Conservation (phyloP, 1,284 basidiomycete species). For the Puccinia brachypodii region DNA sequence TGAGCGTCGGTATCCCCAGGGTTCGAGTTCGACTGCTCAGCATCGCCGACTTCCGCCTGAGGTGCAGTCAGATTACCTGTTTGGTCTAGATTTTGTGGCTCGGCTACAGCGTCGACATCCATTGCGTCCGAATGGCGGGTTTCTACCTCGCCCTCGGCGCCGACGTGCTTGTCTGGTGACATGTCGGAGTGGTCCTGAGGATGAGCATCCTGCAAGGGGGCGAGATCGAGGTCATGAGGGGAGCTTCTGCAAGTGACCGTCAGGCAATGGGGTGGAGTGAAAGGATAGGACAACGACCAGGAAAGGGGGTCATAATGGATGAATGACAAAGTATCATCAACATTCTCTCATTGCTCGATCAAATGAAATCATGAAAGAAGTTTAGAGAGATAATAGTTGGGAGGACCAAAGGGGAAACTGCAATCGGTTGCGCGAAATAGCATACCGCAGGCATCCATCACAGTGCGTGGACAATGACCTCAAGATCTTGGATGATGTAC, state of each 20-base stretch:
- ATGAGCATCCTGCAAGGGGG: background rate
- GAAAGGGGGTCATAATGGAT: background rate
- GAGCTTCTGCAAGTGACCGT: background rate
- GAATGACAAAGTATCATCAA: background rate
- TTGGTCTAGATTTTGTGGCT: background rate
- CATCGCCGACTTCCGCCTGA: background rate
- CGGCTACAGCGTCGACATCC: constrained; percentile 13
- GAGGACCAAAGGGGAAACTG: background rate
- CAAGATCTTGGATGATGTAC: background rate
- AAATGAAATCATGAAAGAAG: background rate
- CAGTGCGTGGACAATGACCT: background rate
- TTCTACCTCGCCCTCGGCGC: background rate
- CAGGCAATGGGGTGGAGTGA: background rate
- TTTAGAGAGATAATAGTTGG: background rate
- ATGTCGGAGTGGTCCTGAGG: background rate
- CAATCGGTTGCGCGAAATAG: background rate
- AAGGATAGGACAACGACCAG: background rate
- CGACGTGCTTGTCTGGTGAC: background rate
- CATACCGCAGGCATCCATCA: background rate
- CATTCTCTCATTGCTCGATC: background rate
- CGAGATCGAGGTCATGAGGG: constrained; percentile 32
- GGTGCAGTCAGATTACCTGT: background rate
- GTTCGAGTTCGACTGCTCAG: background rate
- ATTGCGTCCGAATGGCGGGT: constrained; percentile 8
- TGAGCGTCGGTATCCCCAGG: background rate